Evolutionary conservation across 2,329 filamentous ascomycete species (phyloP), one percentile per base, ranked within the genome.

Genomic region (Trichoderma cornu-damae): DNA sequence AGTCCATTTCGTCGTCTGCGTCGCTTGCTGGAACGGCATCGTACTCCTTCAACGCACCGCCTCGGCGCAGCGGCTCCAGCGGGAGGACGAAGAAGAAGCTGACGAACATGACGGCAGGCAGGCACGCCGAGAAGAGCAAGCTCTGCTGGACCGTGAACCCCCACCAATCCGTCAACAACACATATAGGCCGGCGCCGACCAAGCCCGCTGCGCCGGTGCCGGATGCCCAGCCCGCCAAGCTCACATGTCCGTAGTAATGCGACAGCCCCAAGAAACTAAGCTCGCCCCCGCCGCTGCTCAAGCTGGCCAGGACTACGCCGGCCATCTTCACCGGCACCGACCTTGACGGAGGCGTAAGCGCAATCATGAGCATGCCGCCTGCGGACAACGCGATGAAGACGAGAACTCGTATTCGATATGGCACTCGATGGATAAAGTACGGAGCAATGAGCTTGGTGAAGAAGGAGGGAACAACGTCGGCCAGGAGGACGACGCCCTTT

Each of bases 381-480:
- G 85, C 82, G 0, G 92, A 96, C 2, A 95, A 75, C 1, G 77
- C 77, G 60, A 88, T 89, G 69, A 96, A 90, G 50, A 87, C 71
- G 44, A 90, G 67, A 58, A 96, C 83, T 7, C 94, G 89, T 2
- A 85, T 66, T 20, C 80, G 77, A 73, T 97, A 97, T 0, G 93
- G 88, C 7, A 97, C 81, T 58, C 82, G 78, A 69, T 96, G 90
- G 68, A 97, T 96, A 66, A 96, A 93, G 78, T 97, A 96, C 0
- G 94, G 94, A 0, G 90, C 90, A 66, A 90, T 76, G 48, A 97
- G 81, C 72, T 97, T 97, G 50, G 88, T 89, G 55, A 89, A 71
- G 73, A 99, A 96, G 9, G 89, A 91, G 1, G 94, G 94, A 20
- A 96, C 78, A 55, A 97, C 90, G 71, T 96, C 91, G 70, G 91